These are phyloP conservation scores for Tylopilus subfusipes DNA, from an alignment of 768 basidiomycete species.

Conservation along the genomic window DNA sequence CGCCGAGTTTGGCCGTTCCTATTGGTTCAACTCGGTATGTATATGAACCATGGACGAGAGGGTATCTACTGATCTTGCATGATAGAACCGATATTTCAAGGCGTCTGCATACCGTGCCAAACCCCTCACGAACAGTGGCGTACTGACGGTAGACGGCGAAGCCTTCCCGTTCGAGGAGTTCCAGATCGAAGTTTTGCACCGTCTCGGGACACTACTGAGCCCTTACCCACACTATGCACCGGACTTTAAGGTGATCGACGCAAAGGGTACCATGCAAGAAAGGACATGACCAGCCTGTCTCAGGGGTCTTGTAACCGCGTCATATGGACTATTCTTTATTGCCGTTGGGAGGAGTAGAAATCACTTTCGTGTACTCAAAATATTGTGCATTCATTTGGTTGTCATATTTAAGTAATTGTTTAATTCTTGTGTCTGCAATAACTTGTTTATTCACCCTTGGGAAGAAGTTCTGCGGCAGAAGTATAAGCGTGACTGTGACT, in stretches of 20 bases:
- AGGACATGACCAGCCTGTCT: background rate
- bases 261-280: conserved; percentile 21
- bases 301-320: background rate
- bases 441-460: background rate
- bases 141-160: conserved; percentile 77
- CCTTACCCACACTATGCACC: conserved; percentile 51
- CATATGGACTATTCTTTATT: background rate
- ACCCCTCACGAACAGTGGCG: conserved; percentile 51
- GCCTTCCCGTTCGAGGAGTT: conserved; percentile 68
- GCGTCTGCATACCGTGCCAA: conserved; percentile 70
- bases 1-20: conserved; percentile 57
- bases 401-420: background rate
- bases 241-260: conserved; percentile 40
- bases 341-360: background rate
- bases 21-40: conserved; percentile 60
- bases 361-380: background rate
- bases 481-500: conserved; percentile 27
- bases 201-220: conserved; percentile 63
- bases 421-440: background rate
- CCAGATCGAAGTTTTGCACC: conserved; percentile 72
- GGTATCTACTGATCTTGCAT: conserved; percentile 5
- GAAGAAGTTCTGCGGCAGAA: too few relatives aligned
- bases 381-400: background rate
- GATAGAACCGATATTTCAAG: conserved; percentile 68
- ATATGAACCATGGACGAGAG: background rate